Conservation (phyloP, 2,329 filamentous ascomycete genomes). For the Cladosporium sp. region DNA sequence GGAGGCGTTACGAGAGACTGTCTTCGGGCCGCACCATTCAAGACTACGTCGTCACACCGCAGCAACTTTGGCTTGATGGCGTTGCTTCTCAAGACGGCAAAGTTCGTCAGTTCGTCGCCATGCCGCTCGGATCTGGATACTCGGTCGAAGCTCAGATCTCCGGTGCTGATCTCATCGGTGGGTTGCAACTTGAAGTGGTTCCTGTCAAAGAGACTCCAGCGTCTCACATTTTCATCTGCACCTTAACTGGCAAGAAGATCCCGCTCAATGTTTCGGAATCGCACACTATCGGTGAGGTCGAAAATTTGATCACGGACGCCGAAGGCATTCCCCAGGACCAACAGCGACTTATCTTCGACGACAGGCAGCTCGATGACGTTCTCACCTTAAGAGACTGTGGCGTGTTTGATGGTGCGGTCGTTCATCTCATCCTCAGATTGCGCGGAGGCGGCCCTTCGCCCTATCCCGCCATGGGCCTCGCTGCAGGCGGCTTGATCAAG, state of each 20-base stretch:
- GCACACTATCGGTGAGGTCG: constrained; percentile 87
- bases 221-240: constrained; percentile 73
- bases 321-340: constrained; percentile 97
- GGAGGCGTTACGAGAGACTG: constrained; percentile 24
- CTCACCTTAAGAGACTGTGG: constrained; percentile 84
- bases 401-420: constrained; percentile 59
- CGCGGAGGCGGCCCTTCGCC: constrained; percentile 14
- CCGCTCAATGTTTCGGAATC: constrained; percentile 58
- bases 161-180: constrained; percentile 37
- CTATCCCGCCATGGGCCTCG: constrained; percentile 34
- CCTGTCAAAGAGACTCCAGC: constrained; percentile 20
- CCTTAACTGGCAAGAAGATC: constrained; percentile 61
- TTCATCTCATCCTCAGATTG: constrained; percentile 23
- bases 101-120: constrained; percentile 48
- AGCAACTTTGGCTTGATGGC: constrained; percentile 42
- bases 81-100: constrained; percentile 32
- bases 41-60: constrained; percentile 42
- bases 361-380: constrained; percentile 97
- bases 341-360: constrained; percentile 97
- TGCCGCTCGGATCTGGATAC: constrained; percentile 41
- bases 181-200: constrained; percentile 45
- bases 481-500: constrained; percentile 39
- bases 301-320: constrained; percentile 92
- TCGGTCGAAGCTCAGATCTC: constrained; percentile 46
- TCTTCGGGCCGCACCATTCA: constrained; percentile 30